Evolutionary conservation across 23 red algal genomes (phyloP).

Genomic region (Gracilaria caudata): DNA sequence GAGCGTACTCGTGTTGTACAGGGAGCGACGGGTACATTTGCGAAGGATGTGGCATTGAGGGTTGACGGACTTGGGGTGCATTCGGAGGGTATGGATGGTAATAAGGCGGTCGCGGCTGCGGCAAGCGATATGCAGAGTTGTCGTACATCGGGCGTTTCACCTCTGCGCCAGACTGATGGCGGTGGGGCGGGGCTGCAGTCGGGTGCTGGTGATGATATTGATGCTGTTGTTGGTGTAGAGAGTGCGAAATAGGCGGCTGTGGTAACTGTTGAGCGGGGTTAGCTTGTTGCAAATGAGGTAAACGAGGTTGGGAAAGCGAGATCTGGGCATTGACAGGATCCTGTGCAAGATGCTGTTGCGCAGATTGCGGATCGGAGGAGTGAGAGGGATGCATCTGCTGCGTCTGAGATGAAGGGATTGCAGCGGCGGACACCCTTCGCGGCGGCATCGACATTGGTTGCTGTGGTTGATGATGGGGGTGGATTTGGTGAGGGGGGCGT

Average conservation of each 20-base stretch:
- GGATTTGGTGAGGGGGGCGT: slow-evolving; percentile 18
- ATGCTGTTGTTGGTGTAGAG: not conserved
- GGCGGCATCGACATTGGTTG: slow-evolving; percentile 31
- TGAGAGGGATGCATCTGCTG: slow-evolving; percentile 20
- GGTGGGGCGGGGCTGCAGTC: not conserved
- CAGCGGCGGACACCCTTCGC: not conserved
- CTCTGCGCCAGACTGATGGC: slow-evolving; percentile 4
- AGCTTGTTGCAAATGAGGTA: slow-evolving; percentile 46
- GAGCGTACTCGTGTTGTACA: slow-evolving; percentile 21
- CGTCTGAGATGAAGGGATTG: slow-evolving; percentile 2
- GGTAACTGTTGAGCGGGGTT: slow-evolving; percentile 25
- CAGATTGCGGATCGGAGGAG: not conserved
- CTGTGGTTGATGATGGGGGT: slow-evolving; percentile 18
- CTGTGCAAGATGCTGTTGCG: slow-evolving; percentile 8
- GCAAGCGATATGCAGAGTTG: slow-evolving; percentile 3
- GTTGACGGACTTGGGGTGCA: slow-evolving; percentile 19
- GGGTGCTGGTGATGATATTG: slow-evolving; percentile 28
- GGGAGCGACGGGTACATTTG: slow-evolving; percentile 7
- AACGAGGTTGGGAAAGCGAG: slow-evolving; percentile 26
- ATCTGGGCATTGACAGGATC: slow-evolving; percentile 12
- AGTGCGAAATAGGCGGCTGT: slow-evolving; percentile 15
- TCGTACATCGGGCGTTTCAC: slow-evolving; percentile 15
- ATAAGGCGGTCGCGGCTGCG: slow-evolving; percentile 6
- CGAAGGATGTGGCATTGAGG: slow-evolving; percentile 13
- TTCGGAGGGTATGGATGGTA: slow-evolving; percentile 9